Conservation (phyloP, 495 filamentous ascomycete genomes). For the Tuber indicum region DNA sequence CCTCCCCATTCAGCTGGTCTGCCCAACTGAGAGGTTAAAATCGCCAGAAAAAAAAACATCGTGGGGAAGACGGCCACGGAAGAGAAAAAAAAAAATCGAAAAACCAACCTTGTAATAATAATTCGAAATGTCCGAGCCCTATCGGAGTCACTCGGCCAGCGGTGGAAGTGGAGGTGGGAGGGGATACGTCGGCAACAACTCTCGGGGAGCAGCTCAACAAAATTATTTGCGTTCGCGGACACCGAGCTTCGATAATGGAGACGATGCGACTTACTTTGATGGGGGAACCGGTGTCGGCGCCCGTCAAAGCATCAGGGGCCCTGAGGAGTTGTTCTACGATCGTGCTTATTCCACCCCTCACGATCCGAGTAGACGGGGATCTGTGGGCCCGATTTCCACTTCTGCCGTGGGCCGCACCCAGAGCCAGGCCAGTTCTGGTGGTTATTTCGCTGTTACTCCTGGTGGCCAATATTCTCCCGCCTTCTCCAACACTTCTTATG, state of each 20-base stretch:
- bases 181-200: constrained; percentile 16
- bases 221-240: constrained; percentile 44
- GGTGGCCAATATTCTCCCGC: constrained; percentile 32
- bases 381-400: constrained; percentile 21
- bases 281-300: constrained; percentile 32
- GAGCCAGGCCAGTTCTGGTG: constrained; percentile 23
- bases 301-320: constrained; percentile 39
- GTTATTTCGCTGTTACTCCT: constrained; percentile 37
- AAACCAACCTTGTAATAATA: neutral
- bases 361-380: constrained; percentile 22
- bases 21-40: neutral
- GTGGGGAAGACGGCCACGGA: neutral
- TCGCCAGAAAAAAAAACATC: neutral
- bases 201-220: constrained; percentile 18
- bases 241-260: constrained; percentile 71
- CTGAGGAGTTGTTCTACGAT: constrained; percentile 31
- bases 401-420: constrained; percentile 31
- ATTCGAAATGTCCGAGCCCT: neutral
- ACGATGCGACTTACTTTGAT: constrained; percentile 51
- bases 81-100: neutral
- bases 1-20: constrained; percentile 3
- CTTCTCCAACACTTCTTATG: constrained; percentile 30
- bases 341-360: constrained; percentile 25
- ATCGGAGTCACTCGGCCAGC: neutral
- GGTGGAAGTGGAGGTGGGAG: constrained; percentile 15